Evolutionary conservation across 805 yeast species (phyloP).

Genomic region (Yarrowia sp.): DNA sequence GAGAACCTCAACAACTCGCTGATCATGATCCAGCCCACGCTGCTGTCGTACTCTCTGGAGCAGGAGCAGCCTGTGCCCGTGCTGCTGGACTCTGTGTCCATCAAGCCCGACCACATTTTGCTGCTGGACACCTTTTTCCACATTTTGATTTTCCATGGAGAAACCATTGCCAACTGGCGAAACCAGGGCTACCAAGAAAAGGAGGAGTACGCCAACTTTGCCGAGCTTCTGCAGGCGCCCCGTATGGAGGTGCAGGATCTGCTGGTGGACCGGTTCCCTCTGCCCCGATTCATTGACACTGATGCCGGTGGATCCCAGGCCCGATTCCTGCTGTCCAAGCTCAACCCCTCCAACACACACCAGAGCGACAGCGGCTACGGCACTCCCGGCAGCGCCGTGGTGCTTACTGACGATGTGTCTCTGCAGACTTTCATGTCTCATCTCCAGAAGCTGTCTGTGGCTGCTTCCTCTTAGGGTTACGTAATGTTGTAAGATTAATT

Average conservation of each 20-base stretch:
- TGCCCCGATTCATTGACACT: constrained; percentile 91
- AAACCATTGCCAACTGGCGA: constrained; percentile 89
- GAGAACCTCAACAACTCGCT: constrained; percentile 89
- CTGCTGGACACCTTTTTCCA: constrained; percentile 91
- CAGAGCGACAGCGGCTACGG: constrained; percentile 50
- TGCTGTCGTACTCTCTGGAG: constrained; percentile 75
- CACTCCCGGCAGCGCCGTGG: constrained; percentile 65
- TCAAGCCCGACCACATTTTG: constrained; percentile 76
- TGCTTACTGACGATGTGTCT: constrained; percentile 93
- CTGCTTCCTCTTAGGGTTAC: constrained; percentile 36
- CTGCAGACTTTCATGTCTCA: constrained; percentile 94
- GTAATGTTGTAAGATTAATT: constrained; percentile 14
- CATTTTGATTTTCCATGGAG: constrained; percentile 87
- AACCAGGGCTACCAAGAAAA: constrained; percentile 84
- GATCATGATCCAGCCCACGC: constrained; percentile 93
- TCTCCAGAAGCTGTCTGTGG: constrained; percentile 84
- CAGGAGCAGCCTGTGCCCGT: constrained; percentile 80
- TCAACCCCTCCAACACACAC: constrained; percentile 86
- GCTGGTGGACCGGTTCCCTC: constrained; percentile 85
- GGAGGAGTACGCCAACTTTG: constrained; percentile 78
- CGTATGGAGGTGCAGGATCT: constrained; percentile 85
- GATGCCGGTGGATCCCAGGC: constrained; percentile 97
- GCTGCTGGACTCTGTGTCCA: constrained; percentile 80
- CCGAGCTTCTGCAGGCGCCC: constrained; percentile 76
- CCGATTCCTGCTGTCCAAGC: constrained; percentile 82